Evolutionary conservation across 202 grass and related monocot genomes (phyloP).

Genomic region (Cymbopogon flexuosus): DNA sequence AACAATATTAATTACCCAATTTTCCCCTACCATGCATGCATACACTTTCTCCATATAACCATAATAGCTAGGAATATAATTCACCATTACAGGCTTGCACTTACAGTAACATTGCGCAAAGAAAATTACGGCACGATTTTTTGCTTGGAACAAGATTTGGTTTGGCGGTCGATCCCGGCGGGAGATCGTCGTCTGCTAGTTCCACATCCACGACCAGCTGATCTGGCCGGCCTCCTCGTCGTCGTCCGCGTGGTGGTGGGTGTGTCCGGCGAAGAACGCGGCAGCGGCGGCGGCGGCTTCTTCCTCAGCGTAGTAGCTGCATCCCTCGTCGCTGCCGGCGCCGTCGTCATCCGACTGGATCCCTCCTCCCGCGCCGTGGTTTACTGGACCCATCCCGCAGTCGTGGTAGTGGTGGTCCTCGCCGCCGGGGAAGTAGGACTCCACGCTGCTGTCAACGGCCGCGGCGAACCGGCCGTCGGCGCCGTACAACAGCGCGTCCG

Average conservation of each 20-base stretch:
- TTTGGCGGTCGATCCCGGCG: background rate
- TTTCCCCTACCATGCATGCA: constrained; percentile 41
- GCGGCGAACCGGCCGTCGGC: constrained; percentile 25
- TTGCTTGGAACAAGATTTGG: constrained; percentile 1
- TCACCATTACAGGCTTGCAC: constrained; percentile 28
- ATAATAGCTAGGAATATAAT: constrained; percentile 15
- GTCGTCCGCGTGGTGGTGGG: constrained; percentile 34
- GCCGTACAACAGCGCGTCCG: constrained; percentile 31
- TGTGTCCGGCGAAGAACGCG: constrained; percentile 34
- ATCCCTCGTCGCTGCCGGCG: constrained; percentile 84
- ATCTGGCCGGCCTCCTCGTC: constrained; percentile 50
- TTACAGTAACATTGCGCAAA: background rate
- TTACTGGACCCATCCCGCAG: constrained; percentile 36
- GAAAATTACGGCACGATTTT: background rate
- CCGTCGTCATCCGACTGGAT: constrained; percentile 89
- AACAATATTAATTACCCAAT: constrained; percentile 35
- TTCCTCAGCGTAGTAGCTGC: constrained; percentile 68
- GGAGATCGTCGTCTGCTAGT: constrained; percentile 25
- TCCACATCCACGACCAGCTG: constrained; percentile 59
- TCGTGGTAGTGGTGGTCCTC: constrained; percentile 60
- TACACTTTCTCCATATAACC: background rate
- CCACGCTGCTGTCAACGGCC: constrained; percentile 66
- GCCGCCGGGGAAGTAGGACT: constrained; percentile 67
- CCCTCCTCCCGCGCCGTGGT: constrained; percentile 14
- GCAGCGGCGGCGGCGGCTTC: background rate